These are phyloP conservation scores for Bocquillonia castaneifolia DNA, from an alignment of 441 rosid genomes.

Conservation along the genomic window DNA sequence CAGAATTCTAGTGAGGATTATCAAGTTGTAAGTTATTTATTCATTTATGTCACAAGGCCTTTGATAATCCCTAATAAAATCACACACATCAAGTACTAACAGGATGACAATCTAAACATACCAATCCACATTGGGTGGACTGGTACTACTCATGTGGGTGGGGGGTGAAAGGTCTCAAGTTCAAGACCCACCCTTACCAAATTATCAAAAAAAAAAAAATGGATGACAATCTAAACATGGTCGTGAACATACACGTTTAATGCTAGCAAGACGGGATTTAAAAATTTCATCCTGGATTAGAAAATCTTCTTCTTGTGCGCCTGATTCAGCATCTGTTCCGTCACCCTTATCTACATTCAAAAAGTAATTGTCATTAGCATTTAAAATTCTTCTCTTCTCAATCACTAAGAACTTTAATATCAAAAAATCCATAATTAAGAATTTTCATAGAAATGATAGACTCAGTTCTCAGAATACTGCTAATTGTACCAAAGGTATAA, in stretches of 20 bases:
- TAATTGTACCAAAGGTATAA: slow-evolving; percentile 1
- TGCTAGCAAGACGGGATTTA: slow-evolving; percentile 89
- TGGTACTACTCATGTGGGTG: too few relatives aligned
- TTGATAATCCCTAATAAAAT: not conserved
- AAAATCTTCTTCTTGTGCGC: slow-evolving; percentile 79
- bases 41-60: not conserved
- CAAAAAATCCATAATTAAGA: not conserved
- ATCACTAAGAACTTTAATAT: not conserved
- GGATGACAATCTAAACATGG: not conserved
- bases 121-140: too few relatives aligned
- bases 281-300: slow-evolving; percentile 87
- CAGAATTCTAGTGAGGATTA: too few relatives aligned
- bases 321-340: slow-evolving; percentile 62
- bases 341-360: slow-evolving; percentile 76
- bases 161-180: too few relatives aligned
- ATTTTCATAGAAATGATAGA: not conserved
- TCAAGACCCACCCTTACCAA: too few relatives aligned
- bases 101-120: not conserved
- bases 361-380: slow-evolving; percentile 18
- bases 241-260: slow-evolving; percentile 76
- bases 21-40: too few relatives aligned
- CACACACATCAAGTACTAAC: not conserved
- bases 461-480: slow-evolving; percentile 17
- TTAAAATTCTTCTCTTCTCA: not conserved
- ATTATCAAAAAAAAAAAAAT: too few relatives aligned